Conservation (phyloP, 495 filamentous ascomycete genomes). For the Aeminium ludgeri region DNA sequence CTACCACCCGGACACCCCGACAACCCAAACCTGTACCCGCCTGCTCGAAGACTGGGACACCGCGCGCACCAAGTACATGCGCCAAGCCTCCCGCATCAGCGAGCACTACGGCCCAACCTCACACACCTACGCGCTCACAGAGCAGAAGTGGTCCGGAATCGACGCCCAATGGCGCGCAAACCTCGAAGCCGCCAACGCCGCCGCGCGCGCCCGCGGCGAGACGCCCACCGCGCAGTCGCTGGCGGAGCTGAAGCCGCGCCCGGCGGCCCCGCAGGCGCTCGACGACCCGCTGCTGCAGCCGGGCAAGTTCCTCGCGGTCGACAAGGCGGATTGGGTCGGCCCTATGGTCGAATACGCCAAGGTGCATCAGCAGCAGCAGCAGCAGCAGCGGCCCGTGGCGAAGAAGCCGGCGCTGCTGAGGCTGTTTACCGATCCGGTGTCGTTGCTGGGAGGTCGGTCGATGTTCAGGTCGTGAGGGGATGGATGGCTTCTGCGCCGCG, state of each 20-base stretch:
- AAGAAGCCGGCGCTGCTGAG: constrained; percentile 26
- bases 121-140: constrained; percentile 64
- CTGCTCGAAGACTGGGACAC: constrained; percentile 65
- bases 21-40: constrained; percentile 35
- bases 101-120: constrained; percentile 78
- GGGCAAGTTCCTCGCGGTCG: constrained; percentile 71
- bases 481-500: too few relatives aligned
- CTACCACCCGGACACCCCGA: constrained; percentile 42
- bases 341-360: constrained; percentile 57
- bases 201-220: constrained; percentile 20
- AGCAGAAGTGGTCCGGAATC: constrained; percentile 68
- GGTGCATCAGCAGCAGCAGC: constrained; percentile 15
- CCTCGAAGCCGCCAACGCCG: constrained; percentile 40
- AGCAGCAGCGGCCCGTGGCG: constrained; percentile 14
- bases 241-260: constrained; percentile 32
- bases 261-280: constrained; percentile 46
- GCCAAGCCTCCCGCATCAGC: constrained; percentile 65
- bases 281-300: constrained; percentile 42
- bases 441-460: constrained; percentile 7
- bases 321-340: constrained; percentile 81
- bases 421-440: constrained; percentile 23
- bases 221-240: constrained; percentile 15
- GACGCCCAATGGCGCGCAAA: constrained; percentile 52
- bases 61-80: constrained; percentile 64
- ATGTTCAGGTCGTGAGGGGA: neutral